Conservation (phyloP, 148 eudicot genomes). For the Talinum fruticosum region DNA sequence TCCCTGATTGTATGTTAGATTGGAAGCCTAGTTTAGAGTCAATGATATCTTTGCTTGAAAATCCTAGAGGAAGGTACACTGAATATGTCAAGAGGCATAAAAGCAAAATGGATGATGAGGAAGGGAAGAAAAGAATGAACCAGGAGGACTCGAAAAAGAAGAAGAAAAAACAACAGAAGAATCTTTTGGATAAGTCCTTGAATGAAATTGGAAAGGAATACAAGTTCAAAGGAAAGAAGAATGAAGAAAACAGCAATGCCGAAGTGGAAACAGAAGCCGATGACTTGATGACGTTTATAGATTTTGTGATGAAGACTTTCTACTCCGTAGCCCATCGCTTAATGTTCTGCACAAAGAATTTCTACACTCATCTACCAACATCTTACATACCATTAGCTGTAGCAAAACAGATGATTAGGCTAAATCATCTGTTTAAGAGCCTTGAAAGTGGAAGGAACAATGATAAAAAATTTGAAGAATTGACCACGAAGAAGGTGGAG, state of each 20-base stretch:
- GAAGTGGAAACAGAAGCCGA: neutral
- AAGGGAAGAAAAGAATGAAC: neutral
- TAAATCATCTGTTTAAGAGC: slow-evolving; percentile 26
- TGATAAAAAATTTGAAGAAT: neutral
- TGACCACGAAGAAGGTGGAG: slow-evolving; percentile 13
- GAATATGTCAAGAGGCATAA: slow-evolving; percentile 24
- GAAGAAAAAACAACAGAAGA: neutral
- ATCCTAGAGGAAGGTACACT: slow-evolving; percentile 36
- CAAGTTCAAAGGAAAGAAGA: neutral
- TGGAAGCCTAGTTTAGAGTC: slow-evolving; percentile 33
- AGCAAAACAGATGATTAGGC: slow-evolving; percentile 34
- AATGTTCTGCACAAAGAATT: slow-evolving; percentile 21
- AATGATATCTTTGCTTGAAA: slow-evolving; percentile 41
- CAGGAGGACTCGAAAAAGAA: slow-evolving; percentile 6
- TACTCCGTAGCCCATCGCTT: slow-evolving; percentile 22
- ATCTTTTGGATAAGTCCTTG: slow-evolving; percentile 3
- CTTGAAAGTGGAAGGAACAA: slow-evolving; percentile 17
- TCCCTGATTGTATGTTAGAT: slow-evolving; percentile 34
- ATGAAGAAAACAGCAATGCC: neutral
- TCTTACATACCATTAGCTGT: slow-evolving; percentile 24
- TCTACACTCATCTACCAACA: slow-evolving; percentile 63
- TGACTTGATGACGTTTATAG: slow-evolving; percentile 16
- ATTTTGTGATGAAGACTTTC: slow-evolving; percentile 29
- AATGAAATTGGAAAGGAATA: neutral
- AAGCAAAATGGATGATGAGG: neutral